Percentiles rank a stretch among this genome's conserved stretches.
Evolutionary conservation across 305 asterid species (phyloP).

Genomic region (Solanum hybrid): DNA sequence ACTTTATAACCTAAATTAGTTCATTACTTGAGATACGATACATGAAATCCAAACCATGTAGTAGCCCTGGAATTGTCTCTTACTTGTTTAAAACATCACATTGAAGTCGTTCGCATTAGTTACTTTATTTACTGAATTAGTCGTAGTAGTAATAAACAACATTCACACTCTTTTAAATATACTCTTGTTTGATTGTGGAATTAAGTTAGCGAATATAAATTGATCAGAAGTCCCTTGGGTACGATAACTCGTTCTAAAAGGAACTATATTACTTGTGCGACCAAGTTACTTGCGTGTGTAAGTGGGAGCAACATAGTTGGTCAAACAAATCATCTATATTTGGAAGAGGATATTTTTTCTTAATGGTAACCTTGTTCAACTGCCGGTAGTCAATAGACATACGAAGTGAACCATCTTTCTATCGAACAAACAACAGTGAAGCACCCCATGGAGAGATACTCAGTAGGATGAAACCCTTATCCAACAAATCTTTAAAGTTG

Average conservation of each 20-base stretch:
- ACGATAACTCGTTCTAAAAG: not conserved
- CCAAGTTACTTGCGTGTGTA: not conserved
- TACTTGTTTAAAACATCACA: not conserved
- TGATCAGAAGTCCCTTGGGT: not conserved
- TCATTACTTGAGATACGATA: not conserved
- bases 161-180: not conserved
- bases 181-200: not conserved
- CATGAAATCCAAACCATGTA: not conserved
- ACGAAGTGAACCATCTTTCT: no score
- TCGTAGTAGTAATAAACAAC: not conserved
- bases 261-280: not conserved
- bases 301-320: not conserved
- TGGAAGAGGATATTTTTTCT: no score
- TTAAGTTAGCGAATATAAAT: not conserved
- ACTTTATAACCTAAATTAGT: no score
- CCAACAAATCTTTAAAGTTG: no score
- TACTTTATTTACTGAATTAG: no score
- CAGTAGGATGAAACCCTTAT: no score
- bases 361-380: no score
- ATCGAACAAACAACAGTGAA: no score
- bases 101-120: not conserved
- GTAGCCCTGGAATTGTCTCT: not conserved
- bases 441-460: no score
- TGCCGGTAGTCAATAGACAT: no score
- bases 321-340: no score